These are phyloP conservation scores for Solanum tacnaense DNA, from an alignment of 257 asterid genomes.

Conservation along the genomic window DNA sequence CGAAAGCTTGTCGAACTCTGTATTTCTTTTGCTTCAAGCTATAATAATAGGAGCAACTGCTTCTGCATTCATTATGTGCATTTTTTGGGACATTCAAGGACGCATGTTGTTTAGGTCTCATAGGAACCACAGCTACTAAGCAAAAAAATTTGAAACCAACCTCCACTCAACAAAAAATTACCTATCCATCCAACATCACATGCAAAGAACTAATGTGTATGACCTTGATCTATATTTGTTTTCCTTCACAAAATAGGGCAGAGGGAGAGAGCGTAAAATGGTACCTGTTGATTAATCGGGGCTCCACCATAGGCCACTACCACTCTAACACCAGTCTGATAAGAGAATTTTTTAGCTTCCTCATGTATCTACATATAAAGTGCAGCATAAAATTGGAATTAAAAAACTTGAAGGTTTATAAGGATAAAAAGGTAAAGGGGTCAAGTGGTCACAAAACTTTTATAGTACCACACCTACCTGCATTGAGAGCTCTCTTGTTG, in stretches of 20 bases:
- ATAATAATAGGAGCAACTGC: not conserved
- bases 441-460: not conserved
- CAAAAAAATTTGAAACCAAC: not conserved
- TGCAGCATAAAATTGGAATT: not conserved
- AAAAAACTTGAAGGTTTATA: not conserved
- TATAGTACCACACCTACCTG: conserved; percentile 35
- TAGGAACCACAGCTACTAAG: not conserved
- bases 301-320: conserved; percentile 91
- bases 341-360: conserved; percentile 68
- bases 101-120: not conserved
- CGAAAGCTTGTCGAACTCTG: not conserved
- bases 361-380: conserved; percentile 56
- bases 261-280: not conserved
- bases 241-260: not conserved
- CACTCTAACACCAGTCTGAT: conserved; percentile 65
- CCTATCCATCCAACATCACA: not conserved
- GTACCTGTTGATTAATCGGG: conserved; percentile 72
- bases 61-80: not conserved
- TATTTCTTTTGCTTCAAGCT: not conserved
- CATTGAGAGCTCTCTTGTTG: conserved; percentile 80
- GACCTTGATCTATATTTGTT: not conserved
- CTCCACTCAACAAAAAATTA: not conserved
- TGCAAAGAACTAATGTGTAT: not conserved
- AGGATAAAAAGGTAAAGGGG: not conserved
- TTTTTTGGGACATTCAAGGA: not conserved